phyloP scores from a whole-genome alignment of 2,329 filamentous ascomycete genomes.

The Cordyceps pruinosa region DNA sequence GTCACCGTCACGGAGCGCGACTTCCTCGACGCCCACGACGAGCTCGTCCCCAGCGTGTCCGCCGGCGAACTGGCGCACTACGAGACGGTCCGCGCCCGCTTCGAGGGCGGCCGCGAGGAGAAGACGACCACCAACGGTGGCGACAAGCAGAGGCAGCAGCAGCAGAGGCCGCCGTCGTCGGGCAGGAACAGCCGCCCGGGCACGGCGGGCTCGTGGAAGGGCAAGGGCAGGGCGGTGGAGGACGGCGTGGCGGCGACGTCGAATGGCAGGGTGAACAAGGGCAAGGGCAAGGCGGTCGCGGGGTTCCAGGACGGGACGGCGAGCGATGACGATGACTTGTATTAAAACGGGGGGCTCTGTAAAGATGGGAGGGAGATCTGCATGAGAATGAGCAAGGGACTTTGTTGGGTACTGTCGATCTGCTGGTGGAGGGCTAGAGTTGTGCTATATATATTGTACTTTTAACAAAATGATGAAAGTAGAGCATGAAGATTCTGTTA shows the following conservation, averaged over 20 bases:
- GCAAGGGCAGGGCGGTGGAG: conserved; percentile 31
- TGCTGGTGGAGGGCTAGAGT: not conserved
- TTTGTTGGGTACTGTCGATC: not conserved
- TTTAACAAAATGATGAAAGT: not conserved
- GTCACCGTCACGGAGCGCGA: conserved; percentile 88
- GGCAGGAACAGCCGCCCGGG: conserved; percentile 26
- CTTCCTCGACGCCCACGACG: conserved; percentile 71
- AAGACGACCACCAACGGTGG: conserved; percentile 29
- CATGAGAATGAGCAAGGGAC: not conserved
- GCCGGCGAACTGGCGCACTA: conserved; percentile 89
- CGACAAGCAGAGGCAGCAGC: conserved; percentile 13
- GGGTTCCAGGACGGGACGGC: conserved; percentile 47
- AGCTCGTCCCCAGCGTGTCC: conserved; percentile 90
- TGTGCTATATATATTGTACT: not conserved
- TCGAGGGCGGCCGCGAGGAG: conserved; percentile 55
- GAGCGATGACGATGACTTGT: conserved; percentile 51
- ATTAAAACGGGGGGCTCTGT: conserved; percentile 28
- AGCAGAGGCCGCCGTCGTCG: conserved; percentile 23
- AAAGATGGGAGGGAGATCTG: no score
- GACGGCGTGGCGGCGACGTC: conserved; percentile 29
- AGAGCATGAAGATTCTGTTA: no score
- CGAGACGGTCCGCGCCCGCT: conserved; percentile 71
- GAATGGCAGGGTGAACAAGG: conserved; percentile 34
- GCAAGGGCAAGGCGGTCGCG: conserved; percentile 50
- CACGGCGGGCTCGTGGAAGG: conserved; percentile 14